These are phyloP conservation scores for Citrullus colocynthis DNA, from an alignment of 306 rosid species.

Conservation along the genomic window DNA sequence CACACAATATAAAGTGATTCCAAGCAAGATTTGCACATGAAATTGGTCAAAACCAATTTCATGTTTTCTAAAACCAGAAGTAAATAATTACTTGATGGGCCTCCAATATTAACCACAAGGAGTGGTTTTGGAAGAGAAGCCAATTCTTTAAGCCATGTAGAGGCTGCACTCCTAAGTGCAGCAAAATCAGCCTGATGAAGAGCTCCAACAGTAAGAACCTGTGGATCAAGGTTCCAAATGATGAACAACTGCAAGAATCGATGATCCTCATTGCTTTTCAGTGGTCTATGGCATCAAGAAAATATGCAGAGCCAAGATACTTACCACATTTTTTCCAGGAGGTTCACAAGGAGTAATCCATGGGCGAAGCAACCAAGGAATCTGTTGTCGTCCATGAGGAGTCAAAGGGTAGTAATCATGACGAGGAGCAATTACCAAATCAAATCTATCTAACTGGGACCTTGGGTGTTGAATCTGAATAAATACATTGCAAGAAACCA, in stretches of 20 bases:
- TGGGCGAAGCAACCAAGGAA: constrained; percentile 66
- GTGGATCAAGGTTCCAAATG: constrained; percentile 8
- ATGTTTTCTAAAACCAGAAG: background rate
- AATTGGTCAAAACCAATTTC: background rate
- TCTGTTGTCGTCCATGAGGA: constrained; percentile 49
- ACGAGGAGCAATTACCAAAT: constrained; percentile 67
- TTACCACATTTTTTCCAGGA: constrained; percentile 70
- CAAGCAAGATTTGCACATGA: background rate
- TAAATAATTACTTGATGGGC: constrained; percentile 49
- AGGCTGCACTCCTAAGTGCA: constrained; percentile 66
- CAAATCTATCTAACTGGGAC: constrained; percentile 56
- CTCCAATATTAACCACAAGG: constrained; percentile 78
- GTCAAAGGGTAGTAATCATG: constrained; percentile 83
- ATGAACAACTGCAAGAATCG: background rate
- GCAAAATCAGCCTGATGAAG: constrained; percentile 80
- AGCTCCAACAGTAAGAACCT: constrained; percentile 88
- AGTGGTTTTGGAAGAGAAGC: constrained; percentile 72
- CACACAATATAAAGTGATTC: background rate
- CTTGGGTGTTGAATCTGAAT: constrained; percentile 95
- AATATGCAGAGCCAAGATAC: constrained; percentile 18
- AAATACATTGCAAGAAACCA: background rate
- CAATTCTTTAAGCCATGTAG: constrained; percentile 62
- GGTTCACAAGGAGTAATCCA: constrained; percentile 86
- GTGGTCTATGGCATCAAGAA: background rate
- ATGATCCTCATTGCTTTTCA: background rate